phyloP scores from a whole-genome alignment of 2,329 filamentous ascomycete species.

The Fusarium sp. region DNA sequence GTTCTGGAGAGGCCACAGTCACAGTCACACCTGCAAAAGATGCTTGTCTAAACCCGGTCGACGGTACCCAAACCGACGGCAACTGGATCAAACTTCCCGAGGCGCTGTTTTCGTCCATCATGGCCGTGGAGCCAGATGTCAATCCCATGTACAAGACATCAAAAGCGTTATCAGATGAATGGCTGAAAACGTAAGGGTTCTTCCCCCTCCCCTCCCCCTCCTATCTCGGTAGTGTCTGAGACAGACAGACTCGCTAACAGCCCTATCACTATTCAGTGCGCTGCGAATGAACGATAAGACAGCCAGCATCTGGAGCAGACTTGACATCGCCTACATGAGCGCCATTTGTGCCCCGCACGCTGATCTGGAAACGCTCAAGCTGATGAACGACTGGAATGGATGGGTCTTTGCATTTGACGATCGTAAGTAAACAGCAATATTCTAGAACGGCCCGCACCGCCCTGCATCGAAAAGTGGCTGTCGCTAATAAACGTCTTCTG shows the following conservation, averaged over 20 bases:
- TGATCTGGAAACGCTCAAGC: conserved; percentile 20
- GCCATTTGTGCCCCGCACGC: conserved; percentile 25
- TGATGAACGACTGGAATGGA: conserved; percentile 30
- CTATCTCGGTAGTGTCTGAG: not conserved
- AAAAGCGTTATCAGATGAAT: conserved; percentile 17
- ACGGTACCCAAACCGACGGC: conserved; percentile 1
- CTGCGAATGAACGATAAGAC: conserved; percentile 23
- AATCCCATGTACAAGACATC: conserved; percentile 23
- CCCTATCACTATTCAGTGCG: conserved; percentile 2
- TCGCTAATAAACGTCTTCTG: not conserved
- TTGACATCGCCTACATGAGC: conserved; percentile 25
- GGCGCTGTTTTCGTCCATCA: conserved; percentile 23
- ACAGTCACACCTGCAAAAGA: not conserved
- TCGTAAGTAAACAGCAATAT: conserved; percentile 5
- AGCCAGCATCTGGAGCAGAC: conserved; percentile 11
- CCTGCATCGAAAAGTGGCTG: conserved; percentile 13
- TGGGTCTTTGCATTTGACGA: conserved; percentile 29
- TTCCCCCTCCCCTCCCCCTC: not conserved
- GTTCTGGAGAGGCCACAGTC: not conserved
- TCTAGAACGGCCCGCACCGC: conserved; percentile 15
- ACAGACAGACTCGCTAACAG: conserved; percentile 6
- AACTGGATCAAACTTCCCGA: conserved; percentile 20
- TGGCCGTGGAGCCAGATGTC: conserved; percentile 20
- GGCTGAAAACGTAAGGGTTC: conserved; percentile 22
- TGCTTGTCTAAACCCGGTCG: conserved; percentile 1